Evolutionary conservation across 2,329 filamentous ascomycete species (phyloP).

Genomic region (Reticulascus tulasneorum): DNA sequence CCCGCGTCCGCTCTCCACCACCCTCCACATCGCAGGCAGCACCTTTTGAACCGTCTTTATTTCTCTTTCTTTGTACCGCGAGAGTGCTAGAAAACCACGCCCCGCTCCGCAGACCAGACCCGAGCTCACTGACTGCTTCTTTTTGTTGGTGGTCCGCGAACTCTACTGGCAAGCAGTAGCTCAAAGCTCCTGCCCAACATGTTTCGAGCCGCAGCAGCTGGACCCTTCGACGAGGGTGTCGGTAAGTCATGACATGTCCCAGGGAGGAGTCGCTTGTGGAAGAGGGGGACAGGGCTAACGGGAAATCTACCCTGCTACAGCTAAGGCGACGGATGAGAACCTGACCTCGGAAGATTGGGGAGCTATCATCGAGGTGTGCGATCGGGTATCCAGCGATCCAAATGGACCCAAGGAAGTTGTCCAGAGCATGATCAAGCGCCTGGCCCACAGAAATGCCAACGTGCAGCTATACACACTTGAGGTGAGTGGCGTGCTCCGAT

Average conservation of each 20-base stretch:
- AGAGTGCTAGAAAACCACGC: too few relatives aligned
- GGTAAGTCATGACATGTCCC: constrained; percentile 36
- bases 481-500: constrained; percentile 39
- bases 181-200: constrained; percentile 34
- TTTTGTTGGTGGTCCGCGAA: too few relatives aligned
- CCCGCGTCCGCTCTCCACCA: too few relatives aligned
- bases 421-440: constrained; percentile 83
- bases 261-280: not conserved
- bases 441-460: constrained; percentile 92
- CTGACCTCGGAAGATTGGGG: constrained; percentile 77
- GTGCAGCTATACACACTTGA: constrained; percentile 94
- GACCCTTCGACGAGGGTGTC: constrained; percentile 57
- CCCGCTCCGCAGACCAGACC: too few relatives aligned
- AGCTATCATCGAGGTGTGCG: constrained; percentile 61
- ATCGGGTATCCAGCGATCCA: constrained; percentile 50
- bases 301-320: too few relatives aligned
- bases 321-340: constrained; percentile 92
- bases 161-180: too few relatives aligned
- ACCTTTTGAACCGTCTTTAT: too few relatives aligned
- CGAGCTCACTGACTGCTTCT: too few relatives aligned
- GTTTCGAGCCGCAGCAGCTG: constrained; percentile 54
- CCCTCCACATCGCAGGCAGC: too few relatives aligned
- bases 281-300: constrained; percentile 14
- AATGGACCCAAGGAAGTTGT: constrained; percentile 77
- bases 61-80: too few relatives aligned